Conservation (phyloP, 345 rosid species). For the Durio zibethinus region DNA sequence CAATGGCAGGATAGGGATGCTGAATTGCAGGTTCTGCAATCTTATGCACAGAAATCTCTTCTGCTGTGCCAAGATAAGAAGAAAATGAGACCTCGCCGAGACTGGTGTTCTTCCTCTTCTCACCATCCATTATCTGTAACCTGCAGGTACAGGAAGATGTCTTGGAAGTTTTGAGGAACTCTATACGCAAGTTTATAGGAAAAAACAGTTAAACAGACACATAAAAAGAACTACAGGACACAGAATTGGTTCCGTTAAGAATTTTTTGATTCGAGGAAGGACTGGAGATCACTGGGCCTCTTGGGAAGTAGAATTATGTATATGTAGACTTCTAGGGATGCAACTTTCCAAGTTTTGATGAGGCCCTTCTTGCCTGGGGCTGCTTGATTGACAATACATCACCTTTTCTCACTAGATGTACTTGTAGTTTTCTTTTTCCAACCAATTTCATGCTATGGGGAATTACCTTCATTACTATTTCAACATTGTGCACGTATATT, state of each 20-base stretch:
- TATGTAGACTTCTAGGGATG: background rate
- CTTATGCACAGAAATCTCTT: conserved; percentile 13
- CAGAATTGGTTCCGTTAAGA: background rate
- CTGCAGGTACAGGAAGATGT: background rate
- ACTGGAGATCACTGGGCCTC: background rate
- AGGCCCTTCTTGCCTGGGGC: conserved; percentile 1
- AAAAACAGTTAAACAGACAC: background rate
- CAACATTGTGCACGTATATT: background rate
- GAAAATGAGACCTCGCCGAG: conserved; percentile 9
- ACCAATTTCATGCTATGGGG: conserved; percentile 1
- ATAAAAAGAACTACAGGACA: background rate
- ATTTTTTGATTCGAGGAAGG: too few species aligned
- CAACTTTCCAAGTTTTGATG: background rate
- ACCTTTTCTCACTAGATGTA: background rate
- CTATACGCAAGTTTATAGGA: background rate
- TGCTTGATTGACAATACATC: background rate
- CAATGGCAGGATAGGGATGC: conserved; percentile 9
- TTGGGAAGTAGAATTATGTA: background rate
- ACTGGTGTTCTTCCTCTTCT: background rate
- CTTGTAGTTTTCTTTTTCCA: background rate
- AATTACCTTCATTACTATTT: background rate
- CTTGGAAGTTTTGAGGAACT: background rate
- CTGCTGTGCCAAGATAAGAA: conserved; percentile 8
- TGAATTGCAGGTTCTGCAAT: conserved; percentile 9
- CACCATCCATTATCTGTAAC: conserved; percentile 2